Evolutionary conservation across 371 early-diverging fungal genomes (phyloP).

Genomic region (Apophysomyces trapeziformis): DNA sequence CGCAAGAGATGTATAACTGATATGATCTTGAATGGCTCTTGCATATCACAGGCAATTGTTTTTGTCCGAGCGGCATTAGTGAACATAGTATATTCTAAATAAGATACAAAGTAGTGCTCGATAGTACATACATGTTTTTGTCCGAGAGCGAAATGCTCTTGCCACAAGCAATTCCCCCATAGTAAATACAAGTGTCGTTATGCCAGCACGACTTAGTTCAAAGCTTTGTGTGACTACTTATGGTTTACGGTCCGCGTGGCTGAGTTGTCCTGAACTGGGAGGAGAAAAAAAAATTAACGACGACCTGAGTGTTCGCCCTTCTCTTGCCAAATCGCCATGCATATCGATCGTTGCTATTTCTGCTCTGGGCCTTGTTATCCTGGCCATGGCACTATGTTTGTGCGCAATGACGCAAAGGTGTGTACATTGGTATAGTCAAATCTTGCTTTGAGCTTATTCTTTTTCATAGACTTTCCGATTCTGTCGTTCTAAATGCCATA

Average conservation of each 20-base stretch:
- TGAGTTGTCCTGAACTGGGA: background rate
- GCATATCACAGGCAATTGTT: no score
- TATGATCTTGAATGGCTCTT: no score
- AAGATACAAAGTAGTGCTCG: no score
- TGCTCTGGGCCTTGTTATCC: constrained; percentile 99
- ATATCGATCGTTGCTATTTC: constrained; percentile 99
- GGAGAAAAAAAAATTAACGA: background rate
- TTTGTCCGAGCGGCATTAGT: no score
- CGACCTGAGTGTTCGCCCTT: background rate
- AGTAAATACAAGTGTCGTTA: no score
- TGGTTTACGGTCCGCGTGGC: background rate
- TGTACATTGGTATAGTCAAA: background rate
- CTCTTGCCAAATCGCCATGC: constrained; percentile 63
- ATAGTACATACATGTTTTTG: no score
- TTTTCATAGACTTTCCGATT: constrained; percentile 85
- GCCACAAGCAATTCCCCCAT: no score
- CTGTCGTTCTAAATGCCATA: constrained; percentile 99
- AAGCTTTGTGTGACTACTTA: no score
- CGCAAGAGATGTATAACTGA: no score
- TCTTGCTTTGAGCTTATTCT: background rate
- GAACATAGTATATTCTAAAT: no score
- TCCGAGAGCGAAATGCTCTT: no score
- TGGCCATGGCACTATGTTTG: constrained; percentile 99
- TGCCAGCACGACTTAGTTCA: no score
- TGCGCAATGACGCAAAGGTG: constrained; percentile 97